Evolutionary conservation across 129 eudicot genomes (phyloP).

Genomic region (Logfia minima): DNA sequence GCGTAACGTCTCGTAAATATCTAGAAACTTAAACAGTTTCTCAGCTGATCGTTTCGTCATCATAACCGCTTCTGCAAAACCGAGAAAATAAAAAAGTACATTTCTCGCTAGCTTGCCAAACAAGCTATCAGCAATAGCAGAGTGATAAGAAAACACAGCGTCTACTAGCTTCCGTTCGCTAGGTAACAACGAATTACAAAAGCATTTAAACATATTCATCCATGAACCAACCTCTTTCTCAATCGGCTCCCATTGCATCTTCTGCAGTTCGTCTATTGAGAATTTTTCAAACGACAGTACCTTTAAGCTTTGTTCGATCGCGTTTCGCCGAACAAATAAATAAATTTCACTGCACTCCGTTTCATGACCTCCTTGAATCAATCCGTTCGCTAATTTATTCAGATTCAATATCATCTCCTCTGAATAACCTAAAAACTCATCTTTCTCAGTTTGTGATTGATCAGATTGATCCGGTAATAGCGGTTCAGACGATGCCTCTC

Average conservation of each 20-base stretch:
- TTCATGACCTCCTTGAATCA: slow-evolving; percentile 58
- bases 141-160: slow-evolving; percentile 35
- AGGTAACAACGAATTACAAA: slow-evolving; percentile 33
- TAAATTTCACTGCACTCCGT: slow-evolving; percentile 60
- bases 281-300: slow-evolving; percentile 48
- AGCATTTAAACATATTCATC: slow-evolving; percentile 51
- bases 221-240: slow-evolving; percentile 68
- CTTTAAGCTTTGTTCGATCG: slow-evolving; percentile 53
- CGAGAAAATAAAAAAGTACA: slow-evolving; percentile 41
- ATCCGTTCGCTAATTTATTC: slow-evolving; percentile 41
- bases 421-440: slow-evolving; percentile 48
- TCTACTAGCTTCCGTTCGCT: slow-evolving; percentile 48
- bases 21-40: slow-evolving; percentile 76
- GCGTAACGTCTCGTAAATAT: slow-evolving; percentile 60
- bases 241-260: slow-evolving; percentile 71
- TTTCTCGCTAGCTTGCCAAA: slow-evolving; percentile 41
- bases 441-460: slow-evolving; percentile 14
- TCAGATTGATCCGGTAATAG: slow-evolving; percentile 18
- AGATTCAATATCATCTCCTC: slow-evolving; percentile 40
- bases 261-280: slow-evolving; percentile 77
- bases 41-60: slow-evolving; percentile 76
- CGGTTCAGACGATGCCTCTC: slow-evolving; percentile 4
- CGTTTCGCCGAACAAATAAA: slow-evolving; percentile 57
- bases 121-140: slow-evolving; percentile 22
- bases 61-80: slow-evolving; percentile 60